Base-by-base conservation (phyloP, 2,329 filamentous ascomycete species). In the Nemania abortiva region DNA sequence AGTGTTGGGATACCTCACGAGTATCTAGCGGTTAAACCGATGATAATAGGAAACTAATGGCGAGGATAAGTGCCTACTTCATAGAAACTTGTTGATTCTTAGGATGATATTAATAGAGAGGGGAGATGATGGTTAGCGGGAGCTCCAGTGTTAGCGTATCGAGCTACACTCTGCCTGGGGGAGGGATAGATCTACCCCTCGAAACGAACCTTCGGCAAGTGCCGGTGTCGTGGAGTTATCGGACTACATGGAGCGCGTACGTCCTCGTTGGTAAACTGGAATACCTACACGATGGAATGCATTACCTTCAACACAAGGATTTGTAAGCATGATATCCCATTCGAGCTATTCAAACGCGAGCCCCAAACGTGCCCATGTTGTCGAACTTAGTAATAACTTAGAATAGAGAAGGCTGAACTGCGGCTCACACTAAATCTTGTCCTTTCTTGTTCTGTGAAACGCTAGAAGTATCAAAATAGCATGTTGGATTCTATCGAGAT, bases 31-130 rank as follows among this genome's bases (percentile, higher is more conserved):
- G 47, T 34, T 31, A 18, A 22, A 24, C 37, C 24, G 49, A n/a
- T 39, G 50, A 20, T 4, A 34, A 45, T 42, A 22, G 34, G 15
- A 15, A 39, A 55, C 24, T 18, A 37, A 11, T 37, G 29, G 27
- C 27, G n/a, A 37, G 20, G 37, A 42, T 24, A n/a, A 13, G 47
- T 55, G 20, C 50, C 18, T 60, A 37, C n/a, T 60, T 60, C 29
- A 50, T 60, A 42, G 13, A 3, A 7, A 42, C 13, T 3, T 10
- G 37, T 42, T 42, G 37, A 13, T 15, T 15, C 6, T n/a, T 47
- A 3, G 18, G 18, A 18, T 47, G 18, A 47, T 47, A 47, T 47
- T 4, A n/a, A 47, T 47, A 47, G 42, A 47, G 6, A n/a, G 18
- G 10, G 11, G 11, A 47, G 3, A 47, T 47, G 11, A 42, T 42